A percentile compares a stretch with the other conserved stretches of the same genome.
Conservation (phyloP, 768 basidiomycete species). For the Cantharellus cinnabarinus region DNA sequence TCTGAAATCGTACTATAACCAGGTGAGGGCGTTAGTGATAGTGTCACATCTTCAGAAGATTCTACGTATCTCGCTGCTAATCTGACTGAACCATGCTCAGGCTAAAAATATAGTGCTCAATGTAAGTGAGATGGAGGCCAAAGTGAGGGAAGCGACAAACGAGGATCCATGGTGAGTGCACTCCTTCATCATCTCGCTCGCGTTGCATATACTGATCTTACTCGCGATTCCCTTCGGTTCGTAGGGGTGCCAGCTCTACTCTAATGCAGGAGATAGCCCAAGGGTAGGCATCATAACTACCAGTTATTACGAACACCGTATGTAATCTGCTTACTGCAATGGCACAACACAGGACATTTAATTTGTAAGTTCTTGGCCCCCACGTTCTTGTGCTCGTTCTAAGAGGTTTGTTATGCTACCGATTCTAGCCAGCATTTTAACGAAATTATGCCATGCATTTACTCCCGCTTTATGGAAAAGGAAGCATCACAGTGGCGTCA, state of each 20-base stretch:
- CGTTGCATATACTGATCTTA: background rate
- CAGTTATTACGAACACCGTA: too few relatives aligned
- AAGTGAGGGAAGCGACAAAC: conserved; percentile 91
- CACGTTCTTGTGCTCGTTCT: background rate
- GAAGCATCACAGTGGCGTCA: conserved; percentile 97
- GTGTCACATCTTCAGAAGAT: conserved; percentile 1
- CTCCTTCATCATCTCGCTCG: background rate
- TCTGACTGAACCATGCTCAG: conserved; percentile 18
- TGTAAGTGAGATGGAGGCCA: conserved; percentile 90
- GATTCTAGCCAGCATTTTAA: conserved; percentile 78
- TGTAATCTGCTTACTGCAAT: too few relatives aligned
- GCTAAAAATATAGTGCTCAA: conserved; percentile 95
- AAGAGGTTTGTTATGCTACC: background rate
- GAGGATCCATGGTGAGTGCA: conserved; percentile 88
- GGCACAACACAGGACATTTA: conserved; percentile 61
- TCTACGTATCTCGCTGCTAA: background rate
- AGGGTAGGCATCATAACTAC: conserved; percentile 36
- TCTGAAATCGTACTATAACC: conserved; percentile 85
- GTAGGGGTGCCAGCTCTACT: conserved; percentile 91
- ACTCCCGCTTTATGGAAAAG: conserved; percentile 90
- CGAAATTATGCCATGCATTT: conserved; percentile 97
- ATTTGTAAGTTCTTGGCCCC: conserved; percentile 44
- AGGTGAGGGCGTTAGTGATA: conserved; percentile 26
- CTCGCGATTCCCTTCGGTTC: background rate
- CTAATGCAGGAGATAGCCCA: conserved; percentile 97